These are phyloP conservation scores for Ophiocordyceps camponoti-saundersi DNA, from an alignment of 2,329 filamentous ascomycete genomes.

Conservation along the genomic window DNA sequence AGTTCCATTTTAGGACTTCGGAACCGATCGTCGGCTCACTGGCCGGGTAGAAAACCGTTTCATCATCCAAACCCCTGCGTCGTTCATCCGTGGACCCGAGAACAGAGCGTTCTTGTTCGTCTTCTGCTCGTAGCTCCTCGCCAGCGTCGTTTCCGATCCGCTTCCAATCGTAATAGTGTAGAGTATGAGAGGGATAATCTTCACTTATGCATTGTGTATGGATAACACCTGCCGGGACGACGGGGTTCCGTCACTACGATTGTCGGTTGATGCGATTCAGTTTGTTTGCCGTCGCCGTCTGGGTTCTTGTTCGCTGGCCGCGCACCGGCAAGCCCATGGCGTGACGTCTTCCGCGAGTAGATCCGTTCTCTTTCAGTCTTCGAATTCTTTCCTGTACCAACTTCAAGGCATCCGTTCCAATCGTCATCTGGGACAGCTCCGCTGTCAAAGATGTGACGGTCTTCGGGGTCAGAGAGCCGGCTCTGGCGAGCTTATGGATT, in stretches of 20 bases:
- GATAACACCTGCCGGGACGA: neutral
- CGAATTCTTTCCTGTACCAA: slow-evolving; percentile 71
- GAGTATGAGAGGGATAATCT: neutral
- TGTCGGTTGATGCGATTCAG: slow-evolving; percentile 38
- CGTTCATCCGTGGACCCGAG: neutral
- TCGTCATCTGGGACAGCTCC: slow-evolving; percentile 78
- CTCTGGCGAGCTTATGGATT: slow-evolving; percentile 68
- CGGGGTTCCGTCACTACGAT: neutral
- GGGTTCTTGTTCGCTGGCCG: slow-evolving; percentile 74
- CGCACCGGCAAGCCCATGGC: slow-evolving; percentile 84
- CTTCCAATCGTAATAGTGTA: too few species aligned
- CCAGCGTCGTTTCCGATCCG: neutral
- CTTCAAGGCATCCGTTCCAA: slow-evolving; percentile 74
- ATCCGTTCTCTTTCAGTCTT: slow-evolving; percentile 76
- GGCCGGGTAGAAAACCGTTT: neutral
- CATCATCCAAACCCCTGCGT: neutral
- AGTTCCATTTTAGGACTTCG: neutral
- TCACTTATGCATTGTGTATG: neutral
- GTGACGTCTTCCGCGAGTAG: slow-evolving; percentile 76
- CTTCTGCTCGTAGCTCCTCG: neutral
- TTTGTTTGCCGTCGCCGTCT: slow-evolving; percentile 43
- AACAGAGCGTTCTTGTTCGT: neutral
- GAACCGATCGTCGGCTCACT: neutral
- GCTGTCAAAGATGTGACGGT: slow-evolving; percentile 70
- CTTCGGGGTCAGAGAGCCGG: slow-evolving; percentile 57